Base-by-base conservation (phyloP, 441 rosid species). In the Syzygium syzygioides region DNA sequence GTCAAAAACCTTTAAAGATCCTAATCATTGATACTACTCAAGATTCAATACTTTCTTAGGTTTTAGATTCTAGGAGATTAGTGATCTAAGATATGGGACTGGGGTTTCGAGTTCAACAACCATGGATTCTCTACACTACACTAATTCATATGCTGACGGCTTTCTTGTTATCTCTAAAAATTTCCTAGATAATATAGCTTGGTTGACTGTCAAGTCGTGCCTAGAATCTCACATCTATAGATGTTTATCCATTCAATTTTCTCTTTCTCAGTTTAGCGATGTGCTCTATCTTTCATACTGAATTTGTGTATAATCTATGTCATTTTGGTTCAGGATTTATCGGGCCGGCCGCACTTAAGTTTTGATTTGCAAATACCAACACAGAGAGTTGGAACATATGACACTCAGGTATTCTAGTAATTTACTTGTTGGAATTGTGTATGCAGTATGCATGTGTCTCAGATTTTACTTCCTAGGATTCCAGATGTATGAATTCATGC, bases 341-440 rank as follows among this genome's bases (percentile, higher is more conserved):
- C 99, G 90, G 98, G 99, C 85, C 91, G 98, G 84, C 98, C 99
- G 4, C 94, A 96, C 92, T 92, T 97, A 91, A 90, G 96, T 90
- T 96, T 93, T 88, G 96, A 95, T 90, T 93, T 97, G 90, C 93
- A 95, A 89, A 94, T 97, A 91, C 98, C 99, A 14, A 96, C 99
- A 1, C 89, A 93, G 53, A 95, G 96, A 92, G 99, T 97, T 86
- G 99, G 99, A 91, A 94, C 95, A 19, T 96, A 98, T 88, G 99
- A 97, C 89, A 96, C 98, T 88, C 99, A 95, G 97, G 99, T 96
- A 91, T 37, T 85, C 66, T 55, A 52, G 2, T 9, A 53, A 3
- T 23, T 57, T 85, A 57, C 19, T 32, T 55, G 55, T n/a, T 53
- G 86, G 37, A 55, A 55, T 52, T 52, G 26, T 18, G 34, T 41